Evolutionary conservation across 225 moss, liverwort and hornwort species (phyloP), one percentile per base, ranked within the genome.

Genomic region (Pseudoscleropodium purum): DNA sequence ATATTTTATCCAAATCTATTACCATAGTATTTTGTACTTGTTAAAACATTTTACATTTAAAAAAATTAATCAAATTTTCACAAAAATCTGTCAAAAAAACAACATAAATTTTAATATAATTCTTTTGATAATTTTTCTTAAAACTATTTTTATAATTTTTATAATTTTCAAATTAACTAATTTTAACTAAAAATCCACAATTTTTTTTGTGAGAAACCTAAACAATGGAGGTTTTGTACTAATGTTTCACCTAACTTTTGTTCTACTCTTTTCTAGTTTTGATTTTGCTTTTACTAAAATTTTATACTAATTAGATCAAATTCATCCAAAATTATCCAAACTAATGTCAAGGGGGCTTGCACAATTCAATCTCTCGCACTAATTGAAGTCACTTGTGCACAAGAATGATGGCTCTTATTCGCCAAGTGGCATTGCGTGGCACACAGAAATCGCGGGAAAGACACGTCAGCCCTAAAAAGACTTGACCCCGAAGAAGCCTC

Each of bases 31-130:
- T 54, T 17, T 18, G 18, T 54, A 54, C 54, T 45, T 29, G 2
- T 45, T 45, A 6, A 45, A 31, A 31, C 2, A 2, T 74, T 0
- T 45, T 18, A 25, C 15, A 41, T 41, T 72, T 26, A 0, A 3
- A 23, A 39, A 27, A 5, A 43, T 1, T 8, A 18, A 11, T 47
- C 2, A 31, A 30, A 0, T 33, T 47, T 18, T 11, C 1, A 75
- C 0, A 2, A 31, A 75, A 49, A 49, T 11, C 0, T 47, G 0
- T 11, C 0, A 74, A 30, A 47, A 47, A 0, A 31, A 18, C 11
- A 30, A 18, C 4, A 30, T 18, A 0, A 75, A 75, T 18, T 49
- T 75, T 18, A 49, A 31, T 0, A 19, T 1, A 6, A 75, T 31
- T 30, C 10, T 45, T 45, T 27, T 15, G 3, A 69, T 0, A 7